Base-by-base conservation (phyloP, 2,329 filamentous ascomycete genomes). In the Phaeosphaeria sp. region DNA sequence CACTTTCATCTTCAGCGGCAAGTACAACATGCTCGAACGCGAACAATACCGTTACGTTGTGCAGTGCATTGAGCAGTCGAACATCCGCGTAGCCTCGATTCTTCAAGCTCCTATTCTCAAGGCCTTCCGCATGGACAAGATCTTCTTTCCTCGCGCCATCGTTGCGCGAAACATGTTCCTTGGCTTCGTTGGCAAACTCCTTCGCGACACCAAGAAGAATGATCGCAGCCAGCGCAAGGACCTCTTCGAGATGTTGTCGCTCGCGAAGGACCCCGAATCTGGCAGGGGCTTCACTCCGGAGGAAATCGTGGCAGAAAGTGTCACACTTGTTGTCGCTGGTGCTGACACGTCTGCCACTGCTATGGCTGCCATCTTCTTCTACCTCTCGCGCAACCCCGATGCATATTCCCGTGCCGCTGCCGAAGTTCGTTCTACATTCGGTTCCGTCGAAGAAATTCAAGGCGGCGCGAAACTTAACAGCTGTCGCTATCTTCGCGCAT, bases 231-330 rank as follows among this genome's bases (percentile, higher is more conserved):
- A 46, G 52, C 53, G 44, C 27, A 58, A 57, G 46, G 80, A 81
- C 62, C 73, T 81, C 54, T 77, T 79, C 63, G 68, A 77, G 56
- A 68, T 81, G 70, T 69, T 80, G 7, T 61, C 76, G 44, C 64
- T 77, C 49, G 75, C 79, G 55, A 74, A 76, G 63, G 74, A 83
- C 68, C 74, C 77, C 2, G 51, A 47, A 18, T 33, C 3, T 9
- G 71, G 75, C 55, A 54, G 72, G 42, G 66, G 75, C 25, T 71
- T 79, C 66, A 59, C 70, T 49, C 55, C 65, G 53, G 63, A 70
- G 20, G 80, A 82, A 55, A 59, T 82, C 11, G 74, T 73, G 63
- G 76, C 74, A 43, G 81, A 83, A 56, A 77, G 72, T 42, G 73
- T 75, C 36, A 74, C 77, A 1, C 63, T 82, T 13, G 21, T 50